Base-by-base conservation (phyloP, 306 rosid species). In the Pterocarpus santalinus region DNA sequence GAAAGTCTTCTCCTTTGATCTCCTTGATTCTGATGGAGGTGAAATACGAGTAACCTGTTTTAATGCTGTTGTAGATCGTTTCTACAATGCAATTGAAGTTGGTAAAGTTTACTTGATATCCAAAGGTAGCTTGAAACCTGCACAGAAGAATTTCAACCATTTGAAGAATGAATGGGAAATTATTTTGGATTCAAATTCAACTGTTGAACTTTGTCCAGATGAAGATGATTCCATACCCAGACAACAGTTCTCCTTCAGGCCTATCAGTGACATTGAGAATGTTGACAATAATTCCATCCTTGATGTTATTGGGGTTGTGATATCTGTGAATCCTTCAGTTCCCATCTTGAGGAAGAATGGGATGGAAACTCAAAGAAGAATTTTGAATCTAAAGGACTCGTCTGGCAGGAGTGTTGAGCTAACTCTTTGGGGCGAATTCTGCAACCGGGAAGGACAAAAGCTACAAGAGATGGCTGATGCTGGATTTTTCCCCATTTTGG, bases 151-250 rank as follows among this genome's bases (percentile, higher is more conserved):
- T 82, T 95, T 83, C 84, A 95, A 95, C 85, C 97, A 95, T 87
- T 89, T 95, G 84, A 95, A 95, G 82, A 95, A 89, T 90, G 99
- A 93, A 77, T 95, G 99, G 98, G 99, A 95, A 83, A 86, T 95
- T 78, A 56, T 92, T 68, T 82, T 95, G 81, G 99, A 95, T 77
- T 87, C 85, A 38, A 92, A 80, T 87, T 95, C 99, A 11, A 87
- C 85, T 0, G 90, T 95, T 76, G 99, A 95, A 56, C 90, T 87
- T 77, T 90, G 94, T 86, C 88, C 92, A 9, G 98, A 92, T 47
- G 99, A 93, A 88, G 99, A 95, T 85, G 91, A 85, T 81, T 90
- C 99, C 52, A 95, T 95, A 82, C 98, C 99, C 81, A 86, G 41
- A 67, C 98, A 96, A 83, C 94, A 92, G 60, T 96, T 96, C 87